These are phyloP conservation scores for Lipomyces kockii DNA, from an alignment of 805 yeast genomes.

Conservation along the genomic window DNA sequence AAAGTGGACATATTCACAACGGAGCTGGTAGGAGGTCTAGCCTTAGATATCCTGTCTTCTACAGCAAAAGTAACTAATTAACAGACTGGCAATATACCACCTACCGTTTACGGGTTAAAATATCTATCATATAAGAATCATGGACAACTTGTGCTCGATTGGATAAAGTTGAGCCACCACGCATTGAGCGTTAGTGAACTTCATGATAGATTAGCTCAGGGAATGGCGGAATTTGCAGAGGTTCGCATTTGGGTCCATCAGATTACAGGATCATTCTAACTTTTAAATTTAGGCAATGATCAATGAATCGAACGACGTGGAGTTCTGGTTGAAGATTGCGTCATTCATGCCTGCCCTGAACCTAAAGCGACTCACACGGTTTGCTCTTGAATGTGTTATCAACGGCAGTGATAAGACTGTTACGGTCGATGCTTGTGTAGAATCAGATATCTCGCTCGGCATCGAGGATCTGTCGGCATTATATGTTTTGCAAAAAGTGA, in stretches of 20 bases:
- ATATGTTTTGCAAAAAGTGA: slow-evolving; percentile 16
- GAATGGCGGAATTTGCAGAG: slow-evolving; percentile 65
- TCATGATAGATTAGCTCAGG: slow-evolving; percentile 52
- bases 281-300: slow-evolving; percentile 57
- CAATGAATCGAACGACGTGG: slow-evolving; percentile 54
- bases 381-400: slow-evolving; percentile 30
- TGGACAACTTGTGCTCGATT: slow-evolving; percentile 67
- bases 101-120: slow-evolving; percentile 72
- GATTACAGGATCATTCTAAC: slow-evolving; percentile 35
- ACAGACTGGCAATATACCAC: slow-evolving; percentile 51
- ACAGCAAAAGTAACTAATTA: neutral
- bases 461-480: slow-evolving; percentile 31
- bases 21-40: slow-evolving; percentile 35
- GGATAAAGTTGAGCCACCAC: slow-evolving; percentile 41
- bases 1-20: slow-evolving; percentile 65
- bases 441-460: slow-evolving; percentile 17
- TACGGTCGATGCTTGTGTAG: slow-evolving; percentile 10
- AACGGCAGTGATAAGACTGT: slow-evolving; percentile 3
- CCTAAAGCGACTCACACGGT: slow-evolving; percentile 23
- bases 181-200: slow-evolving; percentile 44
- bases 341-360: slow-evolving; percentile 31
- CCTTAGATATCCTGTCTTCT: too few relatives aligned
- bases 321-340: slow-evolving; percentile 37
- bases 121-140: slow-evolving; percentile 81
- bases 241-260: slow-evolving; percentile 50